A percentile compares a stretch with the other conserved stretches of the same genome.
Conservation (phyloP, 495 filamentous ascomycete species). For the Xylaria scruposa region DNA sequence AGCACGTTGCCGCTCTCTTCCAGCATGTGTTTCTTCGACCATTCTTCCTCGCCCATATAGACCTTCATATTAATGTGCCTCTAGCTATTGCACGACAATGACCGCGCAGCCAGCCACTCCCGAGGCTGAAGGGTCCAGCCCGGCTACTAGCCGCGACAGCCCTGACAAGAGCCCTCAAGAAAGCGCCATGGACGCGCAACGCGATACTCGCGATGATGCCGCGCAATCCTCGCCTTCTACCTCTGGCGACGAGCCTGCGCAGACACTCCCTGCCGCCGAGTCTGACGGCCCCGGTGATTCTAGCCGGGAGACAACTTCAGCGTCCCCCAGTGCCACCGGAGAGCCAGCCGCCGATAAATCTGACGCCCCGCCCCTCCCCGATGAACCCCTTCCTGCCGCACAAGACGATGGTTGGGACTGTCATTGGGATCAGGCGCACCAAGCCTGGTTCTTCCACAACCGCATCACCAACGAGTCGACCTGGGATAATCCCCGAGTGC, state of each 20-base stretch:
- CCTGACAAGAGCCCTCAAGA: not conserved
- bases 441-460: conserved; percentile 91
- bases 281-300: conserved; percentile 29
- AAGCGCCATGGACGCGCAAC: not conserved
- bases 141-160: not conserved
- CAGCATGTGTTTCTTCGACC: conserved; percentile 17
- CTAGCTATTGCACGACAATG: conserved; percentile 11
- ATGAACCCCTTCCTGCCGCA: conserved; percentile 45
- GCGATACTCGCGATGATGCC: not conserved
- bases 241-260: conserved; percentile 7
- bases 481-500: conserved; percentile 89
- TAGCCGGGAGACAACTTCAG: conserved; percentile 41
- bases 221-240: conserved; percentile 11
- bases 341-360: conserved; percentile 30
- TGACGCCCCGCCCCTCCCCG: conserved; percentile 47
- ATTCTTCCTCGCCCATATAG: not conserved
- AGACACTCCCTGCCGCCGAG: conserved; percentile 6
- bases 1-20: conserved; percentile 5
- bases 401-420: conserved; percentile 88
- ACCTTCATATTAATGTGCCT: conserved; percentile 15
- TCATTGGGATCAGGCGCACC: conserved; percentile 75
- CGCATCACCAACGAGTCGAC: conserved; percentile 76
- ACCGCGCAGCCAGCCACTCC: not conserved
- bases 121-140: conserved; percentile 16
- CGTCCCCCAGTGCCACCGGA: conserved; percentile 7